These are phyloP conservation scores for Zostera marina DNA, from an alignment of 116 monocot genomes.

Conservation along the genomic window DNA sequence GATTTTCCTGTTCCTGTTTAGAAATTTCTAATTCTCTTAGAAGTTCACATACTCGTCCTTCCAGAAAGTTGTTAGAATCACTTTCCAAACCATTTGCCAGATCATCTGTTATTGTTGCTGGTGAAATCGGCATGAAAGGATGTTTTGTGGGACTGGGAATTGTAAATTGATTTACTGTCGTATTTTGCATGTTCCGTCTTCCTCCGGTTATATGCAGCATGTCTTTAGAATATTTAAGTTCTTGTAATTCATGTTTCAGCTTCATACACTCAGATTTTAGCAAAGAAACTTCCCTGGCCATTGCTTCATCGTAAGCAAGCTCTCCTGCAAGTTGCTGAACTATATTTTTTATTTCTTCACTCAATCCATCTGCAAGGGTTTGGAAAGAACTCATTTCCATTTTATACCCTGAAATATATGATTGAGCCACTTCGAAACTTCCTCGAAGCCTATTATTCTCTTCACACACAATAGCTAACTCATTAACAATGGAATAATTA, in stretches of 20 bases:
- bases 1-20: constrained; percentile 46
- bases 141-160: background rate
- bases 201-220: constrained; percentile 13
- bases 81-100: constrained; percentile 2
- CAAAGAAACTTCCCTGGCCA: constrained; percentile 41
- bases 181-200: constrained; percentile 4
- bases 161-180: background rate
- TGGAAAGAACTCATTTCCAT: constrained; percentile 60
- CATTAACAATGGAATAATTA: constrained; percentile 41
- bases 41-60: constrained; percentile 56
- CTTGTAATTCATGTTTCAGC: constrained; percentile 55
- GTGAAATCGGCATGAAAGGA: background rate
- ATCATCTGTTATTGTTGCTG: constrained; percentile 1
- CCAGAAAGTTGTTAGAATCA: constrained; percentile 11
- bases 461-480: constrained; percentile 41
- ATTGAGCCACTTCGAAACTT: constrained; percentile 48
- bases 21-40: constrained; percentile 50
- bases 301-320: constrained; percentile 49
- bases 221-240: constrained; percentile 31
- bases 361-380: constrained; percentile 37
- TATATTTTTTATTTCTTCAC: constrained; percentile 50
- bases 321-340: constrained; percentile 44
- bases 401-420: constrained; percentile 61
- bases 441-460: constrained; percentile 43
- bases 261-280: constrained; percentile 67